Evolutionary conservation across 352 stramenopile species (phyloP).

Genomic region (Phytophthora citricola): DNA sequence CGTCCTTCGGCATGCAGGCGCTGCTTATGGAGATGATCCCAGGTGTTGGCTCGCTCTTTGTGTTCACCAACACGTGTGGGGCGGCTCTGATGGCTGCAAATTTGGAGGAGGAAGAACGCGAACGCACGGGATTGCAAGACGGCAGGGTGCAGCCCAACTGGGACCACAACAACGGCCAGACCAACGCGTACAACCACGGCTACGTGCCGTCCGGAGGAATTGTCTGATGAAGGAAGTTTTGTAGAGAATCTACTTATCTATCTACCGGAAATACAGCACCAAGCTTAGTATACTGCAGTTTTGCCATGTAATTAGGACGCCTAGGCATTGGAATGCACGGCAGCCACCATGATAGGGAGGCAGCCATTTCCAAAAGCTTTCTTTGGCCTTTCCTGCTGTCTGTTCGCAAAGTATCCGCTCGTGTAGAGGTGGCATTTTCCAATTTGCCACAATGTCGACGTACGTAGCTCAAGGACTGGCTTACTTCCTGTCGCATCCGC

Average conservation of each 20-base stretch:
- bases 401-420: constrained; percentile 12
- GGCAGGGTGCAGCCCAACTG: constrained; percentile 11
- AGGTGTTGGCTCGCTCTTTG: constrained; percentile 62
- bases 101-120: constrained; percentile 55
- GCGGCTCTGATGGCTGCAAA: constrained; percentile 72
- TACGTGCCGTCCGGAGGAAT: constrained; percentile 31
- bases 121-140: constrained; percentile 15
- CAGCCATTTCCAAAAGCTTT: constrained; percentile 14
- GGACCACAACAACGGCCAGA: constrained; percentile 14
- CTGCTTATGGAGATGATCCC: constrained; percentile 82
- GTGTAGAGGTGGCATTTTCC: constrained; percentile 8
- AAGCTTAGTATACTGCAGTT: too few species aligned
- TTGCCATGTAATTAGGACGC: constrained; percentile 2
- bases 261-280: background rate
- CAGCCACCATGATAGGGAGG: constrained; percentile 13
- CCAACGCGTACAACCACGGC: constrained; percentile 21
- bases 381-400: background rate
- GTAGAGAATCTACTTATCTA: constrained; percentile 9
- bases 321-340: background rate
- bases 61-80: constrained; percentile 78
- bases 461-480: constrained; percentile 39
- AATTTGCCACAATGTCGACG: constrained; percentile 35
- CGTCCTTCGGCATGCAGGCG: constrained; percentile 72
- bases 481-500: constrained; percentile 58
- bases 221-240: constrained; percentile 15